Evolutionary conservation across 345 rosid species (phyloP).

Genomic region (Eucalyptus marginata): DNA sequence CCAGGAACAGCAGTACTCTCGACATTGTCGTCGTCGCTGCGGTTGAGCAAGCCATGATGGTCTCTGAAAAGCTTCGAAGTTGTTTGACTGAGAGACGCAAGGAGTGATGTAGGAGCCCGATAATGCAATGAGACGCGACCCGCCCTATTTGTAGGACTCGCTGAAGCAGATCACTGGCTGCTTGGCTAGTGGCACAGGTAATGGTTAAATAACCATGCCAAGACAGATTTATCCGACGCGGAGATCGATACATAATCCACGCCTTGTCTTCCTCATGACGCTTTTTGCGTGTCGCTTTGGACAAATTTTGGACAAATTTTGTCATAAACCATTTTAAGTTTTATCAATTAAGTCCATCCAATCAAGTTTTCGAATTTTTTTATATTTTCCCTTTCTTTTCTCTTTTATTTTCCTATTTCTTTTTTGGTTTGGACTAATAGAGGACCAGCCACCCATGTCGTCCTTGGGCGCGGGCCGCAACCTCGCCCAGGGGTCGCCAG

Average conservation of each 20-base stretch:
- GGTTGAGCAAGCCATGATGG: neutral
- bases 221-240: neutral
- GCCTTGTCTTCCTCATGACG: neutral
- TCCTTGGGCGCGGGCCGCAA: fast-evolving
- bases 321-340: too few species aligned
- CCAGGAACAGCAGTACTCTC: neutral
- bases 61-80: neutral
- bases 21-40: neutral
- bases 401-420: too few species aligned
- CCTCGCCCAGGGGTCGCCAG: fast-evolving
- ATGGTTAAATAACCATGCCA: neutral
- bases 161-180: neutral
- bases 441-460: too few species aligned
- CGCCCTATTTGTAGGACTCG: neutral
- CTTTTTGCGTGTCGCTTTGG: neutral
- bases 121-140: neutral
- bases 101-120: neutral
- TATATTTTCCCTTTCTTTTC: too few species aligned
- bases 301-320: too few species aligned
- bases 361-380: neutral
- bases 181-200: neutral
- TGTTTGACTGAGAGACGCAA: neutral
- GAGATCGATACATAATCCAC: neutral
- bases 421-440: neutral
- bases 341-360: too few species aligned